Evolutionary conservation across 176 grass and related monocot species (phyloP).

Genomic region (Musa troglodytarum): DNA sequence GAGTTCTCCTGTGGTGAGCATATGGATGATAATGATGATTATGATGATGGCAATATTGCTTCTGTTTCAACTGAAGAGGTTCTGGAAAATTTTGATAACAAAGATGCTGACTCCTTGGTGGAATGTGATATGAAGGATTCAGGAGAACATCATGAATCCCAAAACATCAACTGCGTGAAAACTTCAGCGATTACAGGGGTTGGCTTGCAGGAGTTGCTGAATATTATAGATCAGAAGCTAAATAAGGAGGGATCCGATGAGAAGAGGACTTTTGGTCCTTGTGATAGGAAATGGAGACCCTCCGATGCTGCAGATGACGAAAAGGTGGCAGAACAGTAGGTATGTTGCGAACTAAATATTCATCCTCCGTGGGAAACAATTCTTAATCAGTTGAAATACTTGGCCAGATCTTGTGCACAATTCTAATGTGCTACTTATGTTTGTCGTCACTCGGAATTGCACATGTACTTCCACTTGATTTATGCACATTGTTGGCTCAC

Average conservation of each 20-base stretch:
- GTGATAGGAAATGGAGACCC: slow-evolving; percentile 87
- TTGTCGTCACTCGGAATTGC: neutral
- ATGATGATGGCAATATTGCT: neutral
- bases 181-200: slow-evolving; percentile 59
- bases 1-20: slow-evolving; percentile 22
- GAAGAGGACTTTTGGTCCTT: slow-evolving; percentile 53
- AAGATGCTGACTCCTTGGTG: slow-evolving; percentile 11
- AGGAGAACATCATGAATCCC: slow-evolving; percentile 11
- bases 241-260: slow-evolving; percentile 42
- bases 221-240: slow-evolving; percentile 60
- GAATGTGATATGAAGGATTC: slow-evolving; percentile 24
- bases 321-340: slow-evolving; percentile 57
- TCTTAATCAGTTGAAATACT: neutral
- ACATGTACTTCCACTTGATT: neutral
- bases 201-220: slow-evolving; percentile 74
- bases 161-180: slow-evolving; percentile 39
- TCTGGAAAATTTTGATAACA: slow-evolving; percentile 7
- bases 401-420: too few species aligned
- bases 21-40: slow-evolving; percentile 12
- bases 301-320: slow-evolving; percentile 28
- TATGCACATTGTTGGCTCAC: neutral
- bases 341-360: slow-evolving; percentile 1
- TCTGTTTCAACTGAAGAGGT: slow-evolving; percentile 4
- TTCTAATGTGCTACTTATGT: neutral
- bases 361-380: neutral